Percentiles rank a stretch among this genome's conserved stretches.
phyloP scores from a whole-genome alignment of 805 yeast species.

The Starmerella gropengiesseri region DNA sequence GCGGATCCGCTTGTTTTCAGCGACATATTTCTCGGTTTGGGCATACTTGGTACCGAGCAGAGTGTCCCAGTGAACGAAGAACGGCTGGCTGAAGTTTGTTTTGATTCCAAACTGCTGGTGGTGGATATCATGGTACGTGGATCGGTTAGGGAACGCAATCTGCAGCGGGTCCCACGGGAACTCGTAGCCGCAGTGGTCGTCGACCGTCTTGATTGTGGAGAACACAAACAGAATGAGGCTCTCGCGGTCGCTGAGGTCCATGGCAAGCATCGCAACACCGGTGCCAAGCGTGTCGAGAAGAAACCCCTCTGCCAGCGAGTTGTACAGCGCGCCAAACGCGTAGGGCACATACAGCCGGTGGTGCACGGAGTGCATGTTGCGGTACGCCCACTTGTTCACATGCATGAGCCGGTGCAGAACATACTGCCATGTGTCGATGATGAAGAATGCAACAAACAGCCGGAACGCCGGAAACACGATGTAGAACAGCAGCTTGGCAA shows the following conservation, averaged over 20 bases:
- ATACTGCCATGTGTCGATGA: constrained; percentile 94
- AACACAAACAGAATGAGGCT: constrained; percentile 62
- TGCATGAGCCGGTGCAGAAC: constrained; percentile 86
- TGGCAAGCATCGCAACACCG: constrained; percentile 60
- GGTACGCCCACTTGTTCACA: constrained; percentile 60
- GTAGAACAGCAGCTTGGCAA: constrained; percentile 45
- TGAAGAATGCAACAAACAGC: constrained; percentile 49
- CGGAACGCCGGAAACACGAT: constrained; percentile 53
- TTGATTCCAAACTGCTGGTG: constrained; percentile 94
- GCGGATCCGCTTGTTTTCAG: constrained; percentile 55
- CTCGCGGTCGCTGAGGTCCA: constrained; percentile 66
- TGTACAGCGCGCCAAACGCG: constrained; percentile 92
- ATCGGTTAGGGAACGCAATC: constrained; percentile 81
- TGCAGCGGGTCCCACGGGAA: constrained; percentile 89
- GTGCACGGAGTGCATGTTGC: constrained; percentile 82
- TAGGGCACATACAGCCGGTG: constrained; percentile 91
- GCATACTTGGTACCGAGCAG: constrained; percentile 60
- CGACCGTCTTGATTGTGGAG: constrained; percentile 92
- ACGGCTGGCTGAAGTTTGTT: constrained; percentile 89
- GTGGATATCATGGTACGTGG: constrained; percentile 93
- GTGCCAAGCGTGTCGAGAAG: constrained; percentile 86
- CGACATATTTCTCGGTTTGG: constrained; percentile 52
- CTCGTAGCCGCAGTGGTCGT: constrained; percentile 97
- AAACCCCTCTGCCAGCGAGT: constrained; percentile 90
- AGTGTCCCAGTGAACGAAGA: constrained; percentile 87